These are phyloP conservation scores for Bidens hawaiensis DNA, from an alignment of 140 eudicot species.

Conservation along the genomic window DNA sequence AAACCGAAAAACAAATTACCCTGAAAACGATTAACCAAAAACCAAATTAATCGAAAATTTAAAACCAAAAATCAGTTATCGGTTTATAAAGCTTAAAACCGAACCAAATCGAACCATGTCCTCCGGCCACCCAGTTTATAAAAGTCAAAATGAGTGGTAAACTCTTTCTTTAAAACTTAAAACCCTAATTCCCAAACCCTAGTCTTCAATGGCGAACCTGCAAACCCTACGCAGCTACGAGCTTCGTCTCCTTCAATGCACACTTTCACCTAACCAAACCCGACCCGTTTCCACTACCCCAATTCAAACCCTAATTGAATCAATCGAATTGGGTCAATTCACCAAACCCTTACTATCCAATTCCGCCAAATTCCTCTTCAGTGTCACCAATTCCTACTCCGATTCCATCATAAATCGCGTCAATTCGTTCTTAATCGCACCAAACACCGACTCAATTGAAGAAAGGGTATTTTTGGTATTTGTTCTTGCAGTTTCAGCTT, in stretches of 20 bases:
- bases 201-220: constrained; percentile 39
- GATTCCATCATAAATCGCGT: constrained; percentile 34
- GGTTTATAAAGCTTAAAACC: too few relatives aligned
- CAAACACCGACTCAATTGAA: constrained; percentile 8
- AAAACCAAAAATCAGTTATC: too few relatives aligned
- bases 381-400: constrained; percentile 19
- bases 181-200: constrained; percentile 14
- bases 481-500: constrained; percentile 59
- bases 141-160: too few relatives aligned
- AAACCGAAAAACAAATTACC: too few relatives aligned
- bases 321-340: constrained; percentile 62
- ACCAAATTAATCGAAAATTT: too few relatives aligned
- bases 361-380: constrained; percentile 26
- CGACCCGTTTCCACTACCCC: constrained; percentile 15
- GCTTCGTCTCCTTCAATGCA: constrained; percentile 81
- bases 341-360: constrained; percentile 40
- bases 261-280: constrained; percentile 35
- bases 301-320: constrained; percentile 31
- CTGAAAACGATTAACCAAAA: too few relatives aligned
- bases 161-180: not conserved
- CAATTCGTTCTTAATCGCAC: constrained; percentile 37
- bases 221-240: constrained; percentile 48
- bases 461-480: constrained; percentile 39
- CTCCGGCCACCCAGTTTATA: too few relatives aligned
- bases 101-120: too few relatives aligned